Conservation (phyloP, 106 monocot genomes). For the Chionographis japonica region DNA sequence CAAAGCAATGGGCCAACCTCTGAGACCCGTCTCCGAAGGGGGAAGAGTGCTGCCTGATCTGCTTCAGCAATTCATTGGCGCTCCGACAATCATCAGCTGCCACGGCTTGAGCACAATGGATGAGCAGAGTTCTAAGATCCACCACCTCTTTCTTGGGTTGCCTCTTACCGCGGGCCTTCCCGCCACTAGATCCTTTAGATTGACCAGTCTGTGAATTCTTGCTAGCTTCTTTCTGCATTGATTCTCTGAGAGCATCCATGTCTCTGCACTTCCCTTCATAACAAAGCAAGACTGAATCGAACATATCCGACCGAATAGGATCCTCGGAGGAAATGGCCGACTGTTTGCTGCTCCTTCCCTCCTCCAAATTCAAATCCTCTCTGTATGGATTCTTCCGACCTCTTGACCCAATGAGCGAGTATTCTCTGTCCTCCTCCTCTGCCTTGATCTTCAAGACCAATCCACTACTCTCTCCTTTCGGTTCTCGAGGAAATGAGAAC, state of each 20-base stretch:
- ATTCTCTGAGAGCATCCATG: slow-evolving; percentile 12
- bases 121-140: slow-evolving; percentile 36
- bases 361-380: slow-evolving; percentile 34
- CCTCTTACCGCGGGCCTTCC: slow-evolving; percentile 28
- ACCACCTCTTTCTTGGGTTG: slow-evolving; percentile 32
- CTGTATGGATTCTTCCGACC: slow-evolving; percentile 23
- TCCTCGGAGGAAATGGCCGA: slow-evolving; percentile 27
- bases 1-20: slow-evolving; percentile 43
- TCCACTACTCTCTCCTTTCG: neutral
- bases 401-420: neutral
- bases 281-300: slow-evolving; percentile 31
- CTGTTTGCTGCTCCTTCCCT: slow-evolving; percentile 39
- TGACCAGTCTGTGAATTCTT: slow-evolving; percentile 7
- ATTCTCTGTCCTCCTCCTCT: slow-evolving; percentile 8
- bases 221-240: slow-evolving; percentile 15
- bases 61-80: slow-evolving; percentile 30
- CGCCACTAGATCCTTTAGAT: slow-evolving; percentile 8
- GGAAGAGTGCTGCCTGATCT: slow-evolving; percentile 45
- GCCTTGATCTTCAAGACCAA: slow-evolving; percentile 3
- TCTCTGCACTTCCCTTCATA: neutral
- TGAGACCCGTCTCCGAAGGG: slow-evolving; percentile 32
- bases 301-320: slow-evolving; percentile 15
- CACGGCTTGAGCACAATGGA: slow-evolving; percentile 46
- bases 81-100: slow-evolving; percentile 34
- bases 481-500: neutral